Percentiles rank a stretch among this genome's conserved stretches.
Evolutionary conservation across 1,284 basidiomycete species (phyloP).

Genomic region (Athelia psychrophila): DNA sequence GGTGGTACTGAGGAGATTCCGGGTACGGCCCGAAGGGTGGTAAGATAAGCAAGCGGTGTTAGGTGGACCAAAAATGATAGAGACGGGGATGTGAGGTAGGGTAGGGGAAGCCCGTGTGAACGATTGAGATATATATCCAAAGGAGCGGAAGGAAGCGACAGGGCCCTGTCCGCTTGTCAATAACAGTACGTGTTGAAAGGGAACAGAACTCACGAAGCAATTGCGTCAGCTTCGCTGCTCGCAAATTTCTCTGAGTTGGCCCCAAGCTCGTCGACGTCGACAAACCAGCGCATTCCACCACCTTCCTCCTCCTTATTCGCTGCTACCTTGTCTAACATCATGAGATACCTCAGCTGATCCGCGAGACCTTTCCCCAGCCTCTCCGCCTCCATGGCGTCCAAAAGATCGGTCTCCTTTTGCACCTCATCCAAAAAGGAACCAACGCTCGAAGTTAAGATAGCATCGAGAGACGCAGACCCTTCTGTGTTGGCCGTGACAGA

Average conservation of each 20-base stretch:
- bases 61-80: conserved; percentile 69
- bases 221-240: conserved; percentile 46
- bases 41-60: conserved; percentile 66
- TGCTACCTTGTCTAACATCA: conserved; percentile 66
- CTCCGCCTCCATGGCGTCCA: conserved; percentile 49
- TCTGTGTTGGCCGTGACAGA: conserved; percentile 30
- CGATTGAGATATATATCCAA: conserved; percentile 68
- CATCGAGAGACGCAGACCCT: conserved; percentile 58
- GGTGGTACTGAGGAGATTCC: conserved; percentile 13
- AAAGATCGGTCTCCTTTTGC: conserved; percentile 49
- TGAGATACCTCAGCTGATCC: conserved; percentile 64
- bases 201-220: conserved; percentile 47
- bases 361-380: conserved; percentile 44
- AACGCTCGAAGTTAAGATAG: conserved; percentile 53
- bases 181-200: neutral
- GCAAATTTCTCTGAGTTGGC: conserved; percentile 48
- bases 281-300: conserved; percentile 69
- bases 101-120: conserved; percentile 62
- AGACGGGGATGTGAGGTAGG: conserved; percentile 63
- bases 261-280: conserved; percentile 53
- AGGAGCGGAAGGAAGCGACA: conserved; percentile 38
- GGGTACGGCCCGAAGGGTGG: conserved; percentile 43
- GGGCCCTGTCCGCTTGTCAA: conserved; percentile 26
- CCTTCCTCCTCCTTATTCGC: conserved; percentile 45
- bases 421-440: conserved; percentile 57